These are phyloP conservation scores for Phaseolus lunatus DNA, from an alignment of 306 rosid species.

Conservation along the genomic window DNA sequence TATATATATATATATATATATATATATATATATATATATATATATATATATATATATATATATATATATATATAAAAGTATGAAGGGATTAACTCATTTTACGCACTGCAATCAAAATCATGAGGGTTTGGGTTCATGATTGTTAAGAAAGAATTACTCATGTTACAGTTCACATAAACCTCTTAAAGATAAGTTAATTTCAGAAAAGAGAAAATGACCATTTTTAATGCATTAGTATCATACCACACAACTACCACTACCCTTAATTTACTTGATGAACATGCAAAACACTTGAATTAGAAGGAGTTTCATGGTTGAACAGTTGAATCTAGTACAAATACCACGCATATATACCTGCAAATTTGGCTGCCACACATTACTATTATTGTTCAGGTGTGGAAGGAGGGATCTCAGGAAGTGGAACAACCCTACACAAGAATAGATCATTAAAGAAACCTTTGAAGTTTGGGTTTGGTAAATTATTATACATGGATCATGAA, in stretches of 20 bases:
- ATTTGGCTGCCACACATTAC: background rate
- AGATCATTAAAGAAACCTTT: background rate
- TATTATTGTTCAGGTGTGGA: background rate
- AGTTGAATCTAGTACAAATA: background rate
- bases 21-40: too few relatives aligned
- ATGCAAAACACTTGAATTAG: background rate
- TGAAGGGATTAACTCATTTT: too few relatives aligned
- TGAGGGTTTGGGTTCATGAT: too few relatives aligned
- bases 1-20: too few relatives aligned
- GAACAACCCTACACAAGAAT: background rate
- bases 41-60: too few relatives aligned
- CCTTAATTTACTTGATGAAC: background rate
- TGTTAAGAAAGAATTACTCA: too few relatives aligned
- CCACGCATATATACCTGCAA: background rate
- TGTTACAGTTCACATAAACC: too few relatives aligned
- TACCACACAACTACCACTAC: background rate
- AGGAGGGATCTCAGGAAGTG: background rate
- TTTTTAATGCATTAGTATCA: background rate
- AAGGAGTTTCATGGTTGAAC: background rate
- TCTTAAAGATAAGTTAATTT: background rate
- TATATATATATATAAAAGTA: too few relatives aligned
- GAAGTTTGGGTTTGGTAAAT: constrained; percentile 42
- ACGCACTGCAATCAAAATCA: too few relatives aligned
- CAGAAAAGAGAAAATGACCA: background rate
- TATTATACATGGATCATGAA: constrained; percentile 36